Base-by-base conservation (phyloP, 805 yeast genomes). In the Jamesozyma rosinii region DNA sequence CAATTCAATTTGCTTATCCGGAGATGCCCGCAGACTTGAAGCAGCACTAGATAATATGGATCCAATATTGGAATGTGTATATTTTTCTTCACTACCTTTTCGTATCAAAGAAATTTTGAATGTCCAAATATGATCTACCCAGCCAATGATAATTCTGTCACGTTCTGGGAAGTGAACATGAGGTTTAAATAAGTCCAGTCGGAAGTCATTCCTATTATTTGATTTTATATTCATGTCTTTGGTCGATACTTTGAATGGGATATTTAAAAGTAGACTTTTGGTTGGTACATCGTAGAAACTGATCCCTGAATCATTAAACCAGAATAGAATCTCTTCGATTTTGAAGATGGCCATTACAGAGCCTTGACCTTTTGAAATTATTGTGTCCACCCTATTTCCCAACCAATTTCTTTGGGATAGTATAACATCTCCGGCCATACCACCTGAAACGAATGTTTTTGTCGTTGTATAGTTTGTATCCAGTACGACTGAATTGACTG, bases 181-280 rank as follows among this genome's bases (percentile, higher is more conserved):
- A 0, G 97, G 97, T 79, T 92, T 80, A 53, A 82, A 86, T 31
- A 89, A 62, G 50, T 87, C 96, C 2, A 94, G 79, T 19, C 89
- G 43, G 2, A 49, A 46, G 18, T 24, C 39, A 26, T 18, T 5
- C 5, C 10, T 19, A 9, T 20, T 34, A 34, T 34, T 13, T 31
- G n/a, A 5, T 17, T 17, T 31, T 13, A 5, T 5, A 31, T 5
- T 52, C 44, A 69, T 80, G 51, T 63, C 64, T 67, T 69, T 80
- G 52, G 64, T 64, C 3, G 92, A 88, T 36, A 17, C n/a, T 15
- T 22, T 15, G 14, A 79, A 69, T 3, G 75, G 69, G 8, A 85
- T 71, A 19, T 68, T 69, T 20, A 71, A 59, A 3, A 89, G 64
- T 8, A 70, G 58, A 5, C 69, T 64, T 38, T 72, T 71, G 1